Evolutionary conservation across 208 protist species (phyloP).

Genomic region (Trypanosoma platydactyli): DNA sequence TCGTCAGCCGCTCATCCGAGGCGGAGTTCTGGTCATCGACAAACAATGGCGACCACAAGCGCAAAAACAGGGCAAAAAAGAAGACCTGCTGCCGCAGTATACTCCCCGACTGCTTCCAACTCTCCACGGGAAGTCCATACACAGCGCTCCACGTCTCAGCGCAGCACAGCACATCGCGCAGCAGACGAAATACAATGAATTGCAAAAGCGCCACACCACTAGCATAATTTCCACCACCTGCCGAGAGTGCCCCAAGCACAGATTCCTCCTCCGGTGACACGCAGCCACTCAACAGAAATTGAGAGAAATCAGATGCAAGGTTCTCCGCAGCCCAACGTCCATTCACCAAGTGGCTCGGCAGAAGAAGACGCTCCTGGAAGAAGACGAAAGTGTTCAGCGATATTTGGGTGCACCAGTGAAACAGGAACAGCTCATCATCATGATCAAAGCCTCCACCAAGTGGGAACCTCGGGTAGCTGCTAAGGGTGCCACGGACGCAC

Average conservation of each 20-base stretch:
- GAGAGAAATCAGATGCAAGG: not conserved
- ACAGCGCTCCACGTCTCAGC: slow-evolving; percentile 65
- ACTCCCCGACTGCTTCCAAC: slow-evolving; percentile 49
- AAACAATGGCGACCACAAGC: slow-evolving; percentile 82
- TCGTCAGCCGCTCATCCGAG: not conserved
- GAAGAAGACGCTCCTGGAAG: slow-evolving; percentile 79
- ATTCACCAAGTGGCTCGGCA: slow-evolving; percentile 72
- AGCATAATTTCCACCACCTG: slow-evolving; percentile 81
- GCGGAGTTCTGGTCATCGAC: slow-evolving; percentile 28
- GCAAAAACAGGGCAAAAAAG: slow-evolving; percentile 76
- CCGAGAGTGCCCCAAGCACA: slow-evolving; percentile 46
- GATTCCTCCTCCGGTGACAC: slow-evolving; percentile 74
- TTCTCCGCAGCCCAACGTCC: slow-evolving; percentile 25
- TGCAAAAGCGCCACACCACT: slow-evolving; percentile 66
- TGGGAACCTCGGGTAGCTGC: slow-evolving; percentile 37
- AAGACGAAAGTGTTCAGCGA: slow-evolving; percentile 71
- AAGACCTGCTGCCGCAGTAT: slow-evolving; percentile 80
- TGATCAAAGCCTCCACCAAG: slow-evolving; percentile 44
- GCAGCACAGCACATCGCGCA: slow-evolving; percentile 72
- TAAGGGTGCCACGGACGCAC: slow-evolving; percentile 26
- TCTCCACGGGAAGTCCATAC: slow-evolving; percentile 41
- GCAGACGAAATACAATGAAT: slow-evolving; percentile 71
- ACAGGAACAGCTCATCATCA: slow-evolving; percentile 75
- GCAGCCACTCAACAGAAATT: slow-evolving; percentile 40
- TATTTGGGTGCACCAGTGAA: slow-evolving; percentile 82